phyloP scores from a whole-genome alignment of 192 early-diverging fungal species.

The Coemansia umbellata region DNA sequence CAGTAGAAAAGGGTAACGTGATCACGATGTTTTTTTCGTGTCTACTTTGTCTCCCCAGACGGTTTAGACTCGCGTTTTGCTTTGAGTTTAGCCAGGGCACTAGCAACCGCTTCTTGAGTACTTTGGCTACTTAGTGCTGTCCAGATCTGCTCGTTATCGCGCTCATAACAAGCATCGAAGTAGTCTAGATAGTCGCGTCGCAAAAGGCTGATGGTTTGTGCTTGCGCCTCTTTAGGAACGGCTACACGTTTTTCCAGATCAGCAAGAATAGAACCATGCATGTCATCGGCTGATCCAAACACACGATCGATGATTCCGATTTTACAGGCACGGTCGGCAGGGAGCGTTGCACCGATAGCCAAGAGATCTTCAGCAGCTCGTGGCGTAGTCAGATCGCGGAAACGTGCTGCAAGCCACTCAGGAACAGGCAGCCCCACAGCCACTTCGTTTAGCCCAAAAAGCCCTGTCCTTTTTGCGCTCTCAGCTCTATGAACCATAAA shows the following conservation, averaged over 20 bases:
- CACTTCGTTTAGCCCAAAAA: constrained; percentile 42
- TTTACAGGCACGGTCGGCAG: background rate
- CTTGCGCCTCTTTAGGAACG: constrained; percentile 9
- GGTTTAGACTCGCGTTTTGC: background rate
- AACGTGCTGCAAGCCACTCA: constrained; percentile 36
- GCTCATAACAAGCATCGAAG: constrained; percentile 17
- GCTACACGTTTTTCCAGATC: constrained; percentile 1
- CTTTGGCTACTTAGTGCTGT: constrained; percentile 5
- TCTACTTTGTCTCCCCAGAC: background rate
- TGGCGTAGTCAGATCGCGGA: constrained; percentile 23
- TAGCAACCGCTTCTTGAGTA: constrained; percentile 10
- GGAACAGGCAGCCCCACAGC: constrained; percentile 37
- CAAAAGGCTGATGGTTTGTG: constrained; percentile 9
- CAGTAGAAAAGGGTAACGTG: constrained; percentile 1
- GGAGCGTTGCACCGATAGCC: constrained; percentile 16
- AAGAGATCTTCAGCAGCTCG: constrained; percentile 26
- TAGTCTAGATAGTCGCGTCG: constrained; percentile 11
- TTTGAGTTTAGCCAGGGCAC: constrained; percentile 10
- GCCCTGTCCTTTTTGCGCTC: background rate
- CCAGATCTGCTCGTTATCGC: constrained; percentile 25
- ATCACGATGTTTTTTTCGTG: background rate
- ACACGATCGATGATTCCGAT: constrained; percentile 17
- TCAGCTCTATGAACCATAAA: constrained; percentile 14
- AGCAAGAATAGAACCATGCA: constrained; percentile 5
- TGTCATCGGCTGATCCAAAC: constrained; percentile 4